Percentiles rank a stretch among this genome's conserved stretches.
These are phyloP conservation scores for Capsicum baccatum DNA, from an alignment of 257 asterid genomes.

Conservation along the genomic window DNA sequence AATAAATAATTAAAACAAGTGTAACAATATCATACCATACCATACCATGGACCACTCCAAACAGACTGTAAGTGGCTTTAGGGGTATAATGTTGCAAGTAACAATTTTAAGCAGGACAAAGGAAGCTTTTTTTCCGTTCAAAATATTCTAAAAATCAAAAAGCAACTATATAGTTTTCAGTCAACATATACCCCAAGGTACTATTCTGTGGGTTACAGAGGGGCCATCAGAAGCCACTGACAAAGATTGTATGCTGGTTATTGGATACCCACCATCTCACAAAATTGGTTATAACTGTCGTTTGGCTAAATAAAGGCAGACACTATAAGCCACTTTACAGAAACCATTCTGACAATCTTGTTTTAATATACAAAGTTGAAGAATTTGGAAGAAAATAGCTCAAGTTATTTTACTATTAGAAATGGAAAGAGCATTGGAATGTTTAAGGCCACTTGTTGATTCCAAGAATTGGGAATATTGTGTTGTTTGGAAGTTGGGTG, in stretches of 20 bases:
- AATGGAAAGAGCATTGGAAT: slow-evolving; percentile 49
- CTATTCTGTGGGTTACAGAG: neutral
- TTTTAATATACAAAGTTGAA: neutral
- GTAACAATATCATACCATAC: no score
- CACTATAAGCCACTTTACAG: slow-evolving; percentile 25
- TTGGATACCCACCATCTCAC: slow-evolving; percentile 36
- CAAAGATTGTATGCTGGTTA: slow-evolving; percentile 52
- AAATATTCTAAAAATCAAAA: neutral
- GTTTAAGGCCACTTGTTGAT: slow-evolving; percentile 64
- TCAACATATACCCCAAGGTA: slow-evolving; percentile 23
- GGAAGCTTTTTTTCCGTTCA: neutral
- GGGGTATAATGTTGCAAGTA: no score
- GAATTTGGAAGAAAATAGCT: slow-evolving; percentile 4
- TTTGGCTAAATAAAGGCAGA: slow-evolving; percentile 27
- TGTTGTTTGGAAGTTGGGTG: slow-evolving; percentile 80
- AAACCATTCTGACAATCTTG: slow-evolving; percentile 16
- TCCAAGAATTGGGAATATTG: slow-evolving; percentile 69
- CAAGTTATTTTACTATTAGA: slow-evolving; percentile 44
- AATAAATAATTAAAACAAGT: no score
- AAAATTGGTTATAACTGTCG: slow-evolving; percentile 57
- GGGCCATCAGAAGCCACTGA: slow-evolving; percentile 56
- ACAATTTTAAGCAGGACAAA: neutral
- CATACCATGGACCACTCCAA: no score
- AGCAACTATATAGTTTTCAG: neutral
- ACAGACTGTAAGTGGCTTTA: no score